Conservation (phyloP, 1,284 basidiomycete genomes). For the Ganoderma sinense region DNA sequence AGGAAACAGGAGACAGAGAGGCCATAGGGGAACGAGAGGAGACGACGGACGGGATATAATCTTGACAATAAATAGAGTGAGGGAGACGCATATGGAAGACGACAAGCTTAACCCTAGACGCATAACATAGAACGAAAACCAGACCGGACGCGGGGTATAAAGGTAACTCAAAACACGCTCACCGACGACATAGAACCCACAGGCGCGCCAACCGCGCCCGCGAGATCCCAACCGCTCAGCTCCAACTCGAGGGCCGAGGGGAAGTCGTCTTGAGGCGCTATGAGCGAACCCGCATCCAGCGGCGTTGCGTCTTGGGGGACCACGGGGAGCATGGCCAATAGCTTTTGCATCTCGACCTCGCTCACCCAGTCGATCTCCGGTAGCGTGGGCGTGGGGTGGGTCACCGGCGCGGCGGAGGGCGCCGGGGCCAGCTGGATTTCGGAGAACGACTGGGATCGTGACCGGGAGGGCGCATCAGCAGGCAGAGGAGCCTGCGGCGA, state of each 20-base stretch:
- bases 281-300: constrained; percentile 34
- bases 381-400: constrained; percentile 18
- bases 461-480: constrained; percentile 29
- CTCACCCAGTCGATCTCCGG: constrained; percentile 46
- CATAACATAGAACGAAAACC: constrained; percentile 20
- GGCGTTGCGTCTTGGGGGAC: constrained; percentile 42
- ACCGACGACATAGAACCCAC: constrained; percentile 31
- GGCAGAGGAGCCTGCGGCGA: constrained; percentile 45
- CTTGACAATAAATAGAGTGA: constrained; percentile 35
- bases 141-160: constrained; percentile 18
- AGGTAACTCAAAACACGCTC: constrained; percentile 38
- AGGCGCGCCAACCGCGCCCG: constrained; percentile 22
- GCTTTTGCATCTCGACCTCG: constrained; percentile 67
- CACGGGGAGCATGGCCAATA: constrained; percentile 60
- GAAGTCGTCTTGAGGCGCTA: constrained; percentile 36
- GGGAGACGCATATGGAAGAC: constrained; percentile 30
- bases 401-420: constrained; percentile 36
- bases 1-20: constrained; percentile 9
- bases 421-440: constrained; percentile 29
- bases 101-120: constrained; percentile 32
- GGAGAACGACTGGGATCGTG: constrained; percentile 30
- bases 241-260: constrained; percentile 47
- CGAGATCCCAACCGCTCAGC: constrained; percentile 43
- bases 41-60: constrained; percentile 25
- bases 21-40: constrained; percentile 27